A percentile compares a stretch with the other conserved stretches of the same genome.
Evolutionary conservation across 2,329 filamentous ascomycete species (phyloP).

Genomic region (Trichoderma asperellum): DNA sequence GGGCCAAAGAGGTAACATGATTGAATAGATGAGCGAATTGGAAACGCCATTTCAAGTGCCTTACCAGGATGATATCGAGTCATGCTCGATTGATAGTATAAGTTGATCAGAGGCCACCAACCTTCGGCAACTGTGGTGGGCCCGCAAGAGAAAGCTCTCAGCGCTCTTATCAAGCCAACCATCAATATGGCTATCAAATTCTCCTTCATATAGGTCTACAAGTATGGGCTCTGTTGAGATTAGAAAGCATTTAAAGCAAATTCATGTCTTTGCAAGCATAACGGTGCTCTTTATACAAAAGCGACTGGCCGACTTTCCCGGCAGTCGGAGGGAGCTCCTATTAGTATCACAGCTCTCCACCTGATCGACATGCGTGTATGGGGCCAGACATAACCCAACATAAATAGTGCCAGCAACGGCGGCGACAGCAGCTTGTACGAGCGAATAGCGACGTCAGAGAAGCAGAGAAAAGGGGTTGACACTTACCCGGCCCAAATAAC

Average conservation of each 20-base stretch:
- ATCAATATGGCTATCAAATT: not conserved
- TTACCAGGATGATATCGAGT: not conserved
- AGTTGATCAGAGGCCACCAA: not conserved
- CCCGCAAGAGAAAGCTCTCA: not conserved
- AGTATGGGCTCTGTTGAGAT: too few relatives aligned
- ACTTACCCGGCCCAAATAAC: conserved; percentile 5
- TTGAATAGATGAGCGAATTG: not conserved
- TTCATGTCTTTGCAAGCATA: not conserved
- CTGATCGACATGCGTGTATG: conserved; percentile 15
- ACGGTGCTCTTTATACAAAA: not conserved
- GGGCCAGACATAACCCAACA: conserved; percentile 11
- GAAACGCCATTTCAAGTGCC: not conserved
- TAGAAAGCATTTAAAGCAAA: not conserved
- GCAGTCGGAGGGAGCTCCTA: not conserved
- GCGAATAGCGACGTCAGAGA: not conserved
- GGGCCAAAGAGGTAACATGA: not conserved
- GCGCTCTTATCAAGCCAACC: not conserved
- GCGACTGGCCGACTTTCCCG: not conserved
- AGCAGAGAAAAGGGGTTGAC: conserved; percentile 4
- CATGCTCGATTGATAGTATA: not conserved
- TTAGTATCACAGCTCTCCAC: not conserved
- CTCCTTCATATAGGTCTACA: not conserved
- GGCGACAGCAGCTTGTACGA: not conserved
- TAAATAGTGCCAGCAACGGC: not conserved
- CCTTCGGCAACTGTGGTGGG: conserved; percentile 7